Conservation (phyloP, 2,329 filamentous ascomycete species). For the Talaromyces verruculosus region DNA sequence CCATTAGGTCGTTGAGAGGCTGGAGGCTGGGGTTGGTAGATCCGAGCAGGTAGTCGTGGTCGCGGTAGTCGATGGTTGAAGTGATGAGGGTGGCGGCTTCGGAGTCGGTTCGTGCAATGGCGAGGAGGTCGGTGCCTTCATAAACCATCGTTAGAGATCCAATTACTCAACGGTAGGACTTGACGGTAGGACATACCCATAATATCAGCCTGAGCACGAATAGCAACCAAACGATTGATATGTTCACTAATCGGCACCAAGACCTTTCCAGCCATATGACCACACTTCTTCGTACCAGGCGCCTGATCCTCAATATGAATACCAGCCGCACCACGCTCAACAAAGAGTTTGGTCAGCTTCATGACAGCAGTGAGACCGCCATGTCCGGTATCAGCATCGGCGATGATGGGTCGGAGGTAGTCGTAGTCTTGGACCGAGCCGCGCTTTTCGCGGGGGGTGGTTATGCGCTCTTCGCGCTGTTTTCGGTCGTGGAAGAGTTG, state of each 20-base stretch:
- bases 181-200: constrained; percentile 64
- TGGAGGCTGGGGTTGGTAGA: constrained; percentile 80
- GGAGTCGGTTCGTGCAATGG: constrained; percentile 91
- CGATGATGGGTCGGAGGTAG: constrained; percentile 92
- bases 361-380: constrained; percentile 97
- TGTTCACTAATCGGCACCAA: constrained; percentile 95
- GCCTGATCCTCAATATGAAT: constrained; percentile 99
- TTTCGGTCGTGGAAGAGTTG: constrained; percentile 99
- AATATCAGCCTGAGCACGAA: constrained; percentile 95
- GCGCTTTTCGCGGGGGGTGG: constrained; percentile 70
- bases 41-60: constrained; percentile 91
- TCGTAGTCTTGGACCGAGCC: constrained; percentile 75
- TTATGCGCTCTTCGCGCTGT: constrained; percentile 91
- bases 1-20: constrained; percentile 87
- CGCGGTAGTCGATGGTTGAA: constrained; percentile 90
- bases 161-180: too few species aligned
- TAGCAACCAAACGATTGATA: constrained; percentile 95
- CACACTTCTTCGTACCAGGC: constrained; percentile 98
- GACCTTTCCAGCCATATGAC: constrained; percentile 98
- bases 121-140: constrained; percentile 68
- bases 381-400: constrained; percentile 95
- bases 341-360: constrained; percentile 97
- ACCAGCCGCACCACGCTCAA: constrained; percentile 93
- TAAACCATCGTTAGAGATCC: too few species aligned
- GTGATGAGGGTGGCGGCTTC: constrained; percentile 97